These are phyloP conservation scores for Oemleria cerasiformis DNA, from an alignment of 306 rosid species.

Conservation along the genomic window DNA sequence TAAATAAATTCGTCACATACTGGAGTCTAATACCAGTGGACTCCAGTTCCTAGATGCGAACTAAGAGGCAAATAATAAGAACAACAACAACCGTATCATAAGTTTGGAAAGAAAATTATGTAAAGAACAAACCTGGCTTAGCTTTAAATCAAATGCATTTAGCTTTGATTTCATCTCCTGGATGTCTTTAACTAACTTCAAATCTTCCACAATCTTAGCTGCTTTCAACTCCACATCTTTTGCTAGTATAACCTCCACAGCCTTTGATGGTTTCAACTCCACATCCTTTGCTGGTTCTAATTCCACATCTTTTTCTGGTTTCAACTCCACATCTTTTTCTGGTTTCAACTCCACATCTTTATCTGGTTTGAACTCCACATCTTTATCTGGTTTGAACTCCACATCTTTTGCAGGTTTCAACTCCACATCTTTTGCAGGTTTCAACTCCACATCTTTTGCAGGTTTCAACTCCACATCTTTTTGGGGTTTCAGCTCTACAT, in stretches of 20 bases:
- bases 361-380: constrained; percentile 6
- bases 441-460: constrained; percentile 11
- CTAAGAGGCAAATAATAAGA: background rate
- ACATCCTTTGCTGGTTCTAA: constrained; percentile 16
- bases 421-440: background rate
- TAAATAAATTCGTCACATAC: background rate
- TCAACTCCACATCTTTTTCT: background rate
- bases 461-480: constrained; percentile 16
- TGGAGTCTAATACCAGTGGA: background rate
- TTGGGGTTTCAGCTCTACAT: constrained; percentile 10
- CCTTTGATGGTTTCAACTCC: constrained; percentile 30
- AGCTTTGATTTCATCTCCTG: constrained; percentile 75
- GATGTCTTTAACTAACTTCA: constrained; percentile 56
- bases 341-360: constrained; percentile 9
- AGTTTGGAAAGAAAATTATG: constrained; percentile 10
- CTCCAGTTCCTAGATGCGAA: constrained; percentile 4
- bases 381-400: constrained; percentile 11
- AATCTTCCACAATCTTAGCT: constrained; percentile 31
- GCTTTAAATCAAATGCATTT: constrained; percentile 66
- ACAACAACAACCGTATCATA: constrained; percentile 14
- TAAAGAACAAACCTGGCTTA: constrained; percentile 61
- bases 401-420: constrained; percentile 1
- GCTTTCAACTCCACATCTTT: constrained; percentile 30
- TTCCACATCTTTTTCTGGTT: constrained; percentile 2
- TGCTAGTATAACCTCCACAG: constrained; percentile 25